phyloP scores from a whole-genome alignment of 306 rosid genomes.

The Lathyrus aphaca region DNA sequence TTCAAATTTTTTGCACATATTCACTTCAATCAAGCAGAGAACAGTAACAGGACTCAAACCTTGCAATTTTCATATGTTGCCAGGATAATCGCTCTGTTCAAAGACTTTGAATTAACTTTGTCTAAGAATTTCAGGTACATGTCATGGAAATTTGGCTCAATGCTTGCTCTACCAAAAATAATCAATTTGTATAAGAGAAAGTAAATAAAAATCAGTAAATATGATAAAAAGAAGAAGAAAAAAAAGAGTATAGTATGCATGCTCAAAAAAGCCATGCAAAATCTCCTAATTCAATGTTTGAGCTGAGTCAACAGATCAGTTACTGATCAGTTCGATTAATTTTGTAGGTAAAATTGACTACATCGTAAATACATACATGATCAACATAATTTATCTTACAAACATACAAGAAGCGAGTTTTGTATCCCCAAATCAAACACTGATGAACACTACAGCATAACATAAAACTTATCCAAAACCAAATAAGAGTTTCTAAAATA shows the following conservation, averaged over 20 bases:
- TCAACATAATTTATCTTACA: not conserved
- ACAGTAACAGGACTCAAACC: constrained; percentile 50
- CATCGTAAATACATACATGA: not conserved
- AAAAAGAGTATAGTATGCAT: not conserved
- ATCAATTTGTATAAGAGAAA: not conserved
- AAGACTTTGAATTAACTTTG: constrained; percentile 77
- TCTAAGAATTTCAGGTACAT: constrained; percentile 88
- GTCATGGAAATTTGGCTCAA: constrained; percentile 97
- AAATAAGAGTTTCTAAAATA: constrained; percentile 24
- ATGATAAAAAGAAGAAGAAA: not conserved
- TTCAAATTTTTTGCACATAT: not conserved
- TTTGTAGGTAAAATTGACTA: not conserved
- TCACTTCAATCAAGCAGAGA: constrained; percentile 30
- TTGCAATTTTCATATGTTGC: constrained; percentile 98
- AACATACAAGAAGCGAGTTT: constrained; percentile 1
- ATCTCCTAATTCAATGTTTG: not conserved
- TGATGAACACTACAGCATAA: not conserved
- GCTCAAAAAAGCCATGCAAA: constrained; percentile 10
- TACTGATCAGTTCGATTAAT: constrained; percentile 2
- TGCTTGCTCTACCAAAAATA: constrained; percentile 79
- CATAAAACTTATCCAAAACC: constrained; percentile 4
- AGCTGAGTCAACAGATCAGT: constrained; percentile 9
- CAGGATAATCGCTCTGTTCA: constrained; percentile 86
- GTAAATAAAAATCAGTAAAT: not conserved
- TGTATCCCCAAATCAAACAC: not conserved